Base-by-base conservation (phyloP, 306 rosid species). In the Cyamopsis tetragonoloba region DNA sequence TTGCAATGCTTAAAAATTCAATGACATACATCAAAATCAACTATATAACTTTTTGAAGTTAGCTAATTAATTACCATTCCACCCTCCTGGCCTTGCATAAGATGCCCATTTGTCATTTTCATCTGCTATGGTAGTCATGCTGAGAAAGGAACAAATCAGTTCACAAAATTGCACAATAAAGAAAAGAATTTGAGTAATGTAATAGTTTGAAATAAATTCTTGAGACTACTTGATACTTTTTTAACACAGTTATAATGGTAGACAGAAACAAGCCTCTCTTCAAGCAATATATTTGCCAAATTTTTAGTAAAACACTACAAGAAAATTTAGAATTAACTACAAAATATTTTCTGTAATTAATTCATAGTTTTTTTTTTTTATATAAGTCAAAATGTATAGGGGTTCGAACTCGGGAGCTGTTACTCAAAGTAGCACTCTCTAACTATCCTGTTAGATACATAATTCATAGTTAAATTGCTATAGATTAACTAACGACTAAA, bases 41-140 rank as follows among this genome's bases (percentile, higher is more conserved):
- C n/a, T 34, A 5, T 24, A 9, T 37, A 63, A 46, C 7, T 4
- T 18, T 6, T 26, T n/a, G n/a, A n/a, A n/a, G n/a, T n/a, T n/a
- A n/a, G 41, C 27, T 14, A 1, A 27, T 74, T 81, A 77, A 42
- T 73, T 81, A 84, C 95, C 95, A 74, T 87, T 87, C 95, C 90
- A 87, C 41, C 88, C 90, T 67, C 95, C 88, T 31, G 85, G 90
- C 74, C 75, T 75, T 38, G 90, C 95, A 72, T 71, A 83, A 0
- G 90, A 80, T 67, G 87, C 86, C 90, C 95, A 87, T 60, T 23
- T 30, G 78, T 87, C 86, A 28, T 87, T 87, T 70, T 53, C 37
- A 79, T 87, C 95, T 9, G 90, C 88, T 48, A 28, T 72, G 32
- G 85, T 57, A 28, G 79, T 82, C 88, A 88, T 83, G 34, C 95